phyloP scores from a whole-genome alignment of 2,329 filamentous ascomycete genomes.

The Chaetomiaceae sp. region DNA sequence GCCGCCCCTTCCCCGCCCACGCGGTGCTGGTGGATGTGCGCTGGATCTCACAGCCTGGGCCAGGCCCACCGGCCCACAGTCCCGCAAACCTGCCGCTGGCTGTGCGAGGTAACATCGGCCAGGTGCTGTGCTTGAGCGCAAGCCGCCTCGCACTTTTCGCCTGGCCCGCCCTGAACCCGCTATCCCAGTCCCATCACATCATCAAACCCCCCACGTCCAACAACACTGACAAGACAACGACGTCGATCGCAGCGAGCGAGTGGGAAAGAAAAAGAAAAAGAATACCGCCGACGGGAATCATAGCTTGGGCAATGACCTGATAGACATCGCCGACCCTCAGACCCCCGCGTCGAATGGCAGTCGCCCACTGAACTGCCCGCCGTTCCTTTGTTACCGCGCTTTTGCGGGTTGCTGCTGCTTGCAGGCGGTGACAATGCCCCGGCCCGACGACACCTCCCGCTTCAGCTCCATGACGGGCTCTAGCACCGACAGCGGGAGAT shows the following conservation, averaged over 20 bases:
- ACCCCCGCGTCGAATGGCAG: constrained; percentile 21
- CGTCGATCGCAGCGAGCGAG: too few relatives aligned
- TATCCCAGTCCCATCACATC: constrained; percentile 7
- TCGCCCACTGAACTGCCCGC: constrained; percentile 11
- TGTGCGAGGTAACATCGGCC: not conserved
- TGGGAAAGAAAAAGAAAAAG: not conserved
- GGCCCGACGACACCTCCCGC: constrained; percentile 58
- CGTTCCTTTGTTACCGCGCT: constrained; percentile 19
- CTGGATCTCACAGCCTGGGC: not conserved
- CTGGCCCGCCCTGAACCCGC: not conserved
- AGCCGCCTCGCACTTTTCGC: constrained; percentile 15
- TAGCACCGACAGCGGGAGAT: constrained; percentile 62
- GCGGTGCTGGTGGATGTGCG: not conserved
- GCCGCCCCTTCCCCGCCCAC: too few relatives aligned
- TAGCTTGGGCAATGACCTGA: constrained; percentile 22
- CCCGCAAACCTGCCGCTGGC: constrained; percentile 1
- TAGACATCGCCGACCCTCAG: constrained; percentile 4
- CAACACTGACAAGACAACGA: not conserved
- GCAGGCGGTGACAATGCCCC: constrained; percentile 55
- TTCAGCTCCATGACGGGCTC: constrained; percentile 63
- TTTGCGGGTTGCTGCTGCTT: constrained; percentile 16
- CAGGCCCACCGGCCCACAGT: constrained; percentile 11
- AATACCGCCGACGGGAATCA: not conserved
- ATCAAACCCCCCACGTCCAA: not conserved
- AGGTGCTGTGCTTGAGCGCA: not conserved